These are phyloP conservation scores for Ailanthus altissimus DNA, from an alignment of 345 rosid genomes.

Conservation along the genomic window DNA sequence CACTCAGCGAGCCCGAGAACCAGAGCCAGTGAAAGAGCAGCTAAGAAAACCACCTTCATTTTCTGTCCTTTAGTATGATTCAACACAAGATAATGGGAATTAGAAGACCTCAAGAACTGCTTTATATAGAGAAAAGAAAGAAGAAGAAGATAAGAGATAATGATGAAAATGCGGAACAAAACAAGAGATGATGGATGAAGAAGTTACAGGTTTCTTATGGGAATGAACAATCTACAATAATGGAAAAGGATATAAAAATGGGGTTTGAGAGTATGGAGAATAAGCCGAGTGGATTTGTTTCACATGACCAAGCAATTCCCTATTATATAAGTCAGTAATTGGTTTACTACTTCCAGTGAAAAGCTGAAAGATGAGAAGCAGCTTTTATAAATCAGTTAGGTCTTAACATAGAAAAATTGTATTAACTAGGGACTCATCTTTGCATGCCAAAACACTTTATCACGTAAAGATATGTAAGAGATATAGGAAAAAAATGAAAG, in stretches of 20 bases:
- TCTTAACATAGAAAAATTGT: constrained; percentile 10
- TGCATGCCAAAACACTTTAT: constrained; percentile 35
- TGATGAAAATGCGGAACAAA: constrained; percentile 7
- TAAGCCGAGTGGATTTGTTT: constrained; percentile 4
- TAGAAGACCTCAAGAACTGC: neutral
- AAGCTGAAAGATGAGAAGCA: neutral
- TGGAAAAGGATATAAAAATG: constrained; percentile 13
- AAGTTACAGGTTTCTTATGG: constrained; percentile 54
- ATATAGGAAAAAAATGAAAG: neutral
- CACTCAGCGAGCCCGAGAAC: constrained; percentile 44
- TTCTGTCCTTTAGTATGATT: neutral
- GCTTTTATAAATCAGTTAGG: neutral
- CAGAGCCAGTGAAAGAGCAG: constrained; percentile 42
- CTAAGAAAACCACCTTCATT: constrained; percentile 36
- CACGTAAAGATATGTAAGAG: neutral
- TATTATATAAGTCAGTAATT: neutral
- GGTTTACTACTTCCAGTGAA: neutral
- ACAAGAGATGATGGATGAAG: constrained; percentile 28
- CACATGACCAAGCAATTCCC: constrained; percentile 17
- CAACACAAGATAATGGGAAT: neutral
- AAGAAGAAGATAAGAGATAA: neutral
- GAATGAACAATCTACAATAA: constrained; percentile 31
- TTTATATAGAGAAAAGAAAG: constrained; percentile 34
- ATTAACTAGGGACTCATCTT: neutral
- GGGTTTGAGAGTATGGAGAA: constrained; percentile 24